Percentiles rank a stretch among this genome's conserved stretches.
Conservation (phyloP, 2,329 filamentous ascomycete genomes). For the Penicillium capsulatum region DNA sequence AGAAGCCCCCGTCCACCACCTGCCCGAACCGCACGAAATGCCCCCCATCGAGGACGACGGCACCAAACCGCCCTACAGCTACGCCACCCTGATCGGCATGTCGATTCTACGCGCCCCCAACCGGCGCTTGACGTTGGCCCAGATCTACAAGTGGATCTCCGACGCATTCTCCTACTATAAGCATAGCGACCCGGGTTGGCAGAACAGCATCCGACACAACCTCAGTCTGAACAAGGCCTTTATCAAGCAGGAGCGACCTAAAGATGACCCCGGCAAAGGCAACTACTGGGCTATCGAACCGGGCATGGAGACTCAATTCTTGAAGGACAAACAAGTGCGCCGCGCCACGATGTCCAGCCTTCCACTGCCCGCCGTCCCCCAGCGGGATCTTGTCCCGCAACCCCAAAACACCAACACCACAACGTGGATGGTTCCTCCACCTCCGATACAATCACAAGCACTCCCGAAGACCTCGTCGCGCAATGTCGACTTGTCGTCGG, state of each 20-base stretch:
- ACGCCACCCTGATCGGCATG: conserved; percentile 94
- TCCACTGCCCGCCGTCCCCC: conserved; percentile 34
- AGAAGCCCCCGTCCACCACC: conserved; percentile 45
- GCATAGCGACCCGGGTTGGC: conserved; percentile 83
- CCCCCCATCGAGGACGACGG: conserved; percentile 79
- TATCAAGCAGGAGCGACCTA: conserved; percentile 89
- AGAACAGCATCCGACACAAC: conserved; percentile 98
- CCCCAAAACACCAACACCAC: conserved; percentile 31
- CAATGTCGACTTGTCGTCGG: conserved; percentile 62
- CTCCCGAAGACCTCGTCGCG: conserved; percentile 24
- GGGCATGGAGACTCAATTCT: conserved; percentile 84
- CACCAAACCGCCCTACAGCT: conserved; percentile 84
- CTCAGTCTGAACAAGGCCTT: conserved; percentile 96
- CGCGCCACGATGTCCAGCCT: conserved; percentile 45
- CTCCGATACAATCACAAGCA: conserved; percentile 3
- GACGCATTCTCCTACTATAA: conserved; percentile 87
- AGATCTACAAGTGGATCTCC: conserved; percentile 99
- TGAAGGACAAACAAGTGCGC: conserved; percentile 72
- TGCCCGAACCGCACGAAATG: conserved; percentile 75
- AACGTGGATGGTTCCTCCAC: conserved; percentile 34
- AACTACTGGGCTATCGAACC: conserved; percentile 93
- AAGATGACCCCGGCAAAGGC: conserved; percentile 95
- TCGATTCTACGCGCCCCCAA: conserved; percentile 83
- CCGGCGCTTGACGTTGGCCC: conserved; percentile 78
- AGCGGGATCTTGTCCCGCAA: conserved; percentile 28